phyloP scores from a whole-genome alignment of 208 protist species.

The Leishmania gerbilli region DNA sequence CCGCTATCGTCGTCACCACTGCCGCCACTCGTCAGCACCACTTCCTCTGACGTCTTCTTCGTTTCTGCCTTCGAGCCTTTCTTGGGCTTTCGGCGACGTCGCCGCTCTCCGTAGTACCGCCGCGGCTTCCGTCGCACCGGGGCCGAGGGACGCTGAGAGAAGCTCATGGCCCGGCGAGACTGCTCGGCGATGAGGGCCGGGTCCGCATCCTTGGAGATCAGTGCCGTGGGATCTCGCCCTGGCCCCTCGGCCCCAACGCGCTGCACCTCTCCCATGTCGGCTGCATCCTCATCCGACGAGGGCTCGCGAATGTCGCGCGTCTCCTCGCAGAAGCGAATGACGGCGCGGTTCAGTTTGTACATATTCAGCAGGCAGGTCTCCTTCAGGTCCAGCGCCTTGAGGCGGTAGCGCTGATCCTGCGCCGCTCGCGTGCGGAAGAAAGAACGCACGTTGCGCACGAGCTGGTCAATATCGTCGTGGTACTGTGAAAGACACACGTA shows the following conservation, averaged over 20 bases:
- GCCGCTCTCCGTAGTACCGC: constrained; percentile 37
- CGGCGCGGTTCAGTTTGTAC: constrained; percentile 78
- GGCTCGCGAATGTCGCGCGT: constrained; percentile 67
- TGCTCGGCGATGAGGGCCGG: constrained; percentile 30
- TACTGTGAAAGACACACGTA: constrained; percentile 89
- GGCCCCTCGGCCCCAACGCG: not conserved
- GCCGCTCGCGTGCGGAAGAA: constrained; percentile 76
- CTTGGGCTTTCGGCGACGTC: constrained; percentile 25
- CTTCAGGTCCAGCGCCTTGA: constrained; percentile 78
- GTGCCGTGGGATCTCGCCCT: not conserved
- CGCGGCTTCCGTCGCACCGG: constrained; percentile 3
- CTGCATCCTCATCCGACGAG: constrained; percentile 32
- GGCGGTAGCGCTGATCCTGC: constrained; percentile 63
- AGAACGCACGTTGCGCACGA: constrained; percentile 76
- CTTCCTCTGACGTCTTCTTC: not conserved
- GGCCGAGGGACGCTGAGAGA: constrained; percentile 28
- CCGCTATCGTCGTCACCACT: not conserved
- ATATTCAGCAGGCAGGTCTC: constrained; percentile 77
- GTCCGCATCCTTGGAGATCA: constrained; percentile 31
- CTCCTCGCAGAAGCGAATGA: constrained; percentile 83
- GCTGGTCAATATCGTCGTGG: constrained; percentile 79
- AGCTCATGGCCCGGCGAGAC: constrained; percentile 26
- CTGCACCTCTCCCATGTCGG: not conserved
- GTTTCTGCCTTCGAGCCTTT: not conserved
- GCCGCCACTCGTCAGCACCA: not conserved